These are phyloP conservation scores for Sporisorium scitamineum DNA, from an alignment of 1,284 basidiomycete species.

Conservation along the genomic window DNA sequence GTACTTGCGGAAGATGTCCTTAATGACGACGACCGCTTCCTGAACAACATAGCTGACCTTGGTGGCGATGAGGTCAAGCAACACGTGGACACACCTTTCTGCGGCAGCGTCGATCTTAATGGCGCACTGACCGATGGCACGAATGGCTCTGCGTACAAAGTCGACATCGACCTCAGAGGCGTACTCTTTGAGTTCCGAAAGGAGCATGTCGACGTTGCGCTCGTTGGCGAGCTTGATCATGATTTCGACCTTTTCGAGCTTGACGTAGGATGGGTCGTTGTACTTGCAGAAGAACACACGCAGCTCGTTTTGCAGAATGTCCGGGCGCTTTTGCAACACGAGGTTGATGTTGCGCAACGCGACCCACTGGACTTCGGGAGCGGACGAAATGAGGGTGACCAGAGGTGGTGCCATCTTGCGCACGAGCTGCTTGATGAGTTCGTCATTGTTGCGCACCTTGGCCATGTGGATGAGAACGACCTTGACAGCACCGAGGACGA, in stretches of 20 bases:
- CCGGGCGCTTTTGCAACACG: conserved; percentile 89
- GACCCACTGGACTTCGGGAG: conserved; percentile 89
- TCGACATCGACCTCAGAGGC: conserved; percentile 98
- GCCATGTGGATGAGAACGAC: conserved; percentile 83
- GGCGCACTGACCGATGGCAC: conserved; percentile 94
- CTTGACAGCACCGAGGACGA: conserved; percentile 94
- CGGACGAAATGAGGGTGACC: conserved; percentile 75
- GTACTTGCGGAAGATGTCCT: conserved; percentile 98
- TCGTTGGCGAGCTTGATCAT: conserved; percentile 95
- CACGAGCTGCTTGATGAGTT: conserved; percentile 85
- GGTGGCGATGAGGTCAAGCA: conserved; percentile 90
- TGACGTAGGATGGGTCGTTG: conserved; percentile 98
- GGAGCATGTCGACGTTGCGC: conserved; percentile 90
- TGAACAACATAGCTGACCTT: conserved; percentile 97
- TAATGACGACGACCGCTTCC: conserved; percentile 98
- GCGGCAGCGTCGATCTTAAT: conserved; percentile 93
- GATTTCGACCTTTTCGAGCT: conserved; percentile 97
- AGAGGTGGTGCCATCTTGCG: conserved; percentile 98
- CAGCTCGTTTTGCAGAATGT: conserved; percentile 93
- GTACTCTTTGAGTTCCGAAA: conserved; percentile 98
- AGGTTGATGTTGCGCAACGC: conserved; percentile 96
- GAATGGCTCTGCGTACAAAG: conserved; percentile 92
- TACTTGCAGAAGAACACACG: conserved; percentile 99
- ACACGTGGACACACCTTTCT: conserved; percentile 92
- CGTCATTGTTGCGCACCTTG: conserved; percentile 77